Conservation (phyloP, 352 stramenopile species). For the Pythium scleroteichum region DNA sequence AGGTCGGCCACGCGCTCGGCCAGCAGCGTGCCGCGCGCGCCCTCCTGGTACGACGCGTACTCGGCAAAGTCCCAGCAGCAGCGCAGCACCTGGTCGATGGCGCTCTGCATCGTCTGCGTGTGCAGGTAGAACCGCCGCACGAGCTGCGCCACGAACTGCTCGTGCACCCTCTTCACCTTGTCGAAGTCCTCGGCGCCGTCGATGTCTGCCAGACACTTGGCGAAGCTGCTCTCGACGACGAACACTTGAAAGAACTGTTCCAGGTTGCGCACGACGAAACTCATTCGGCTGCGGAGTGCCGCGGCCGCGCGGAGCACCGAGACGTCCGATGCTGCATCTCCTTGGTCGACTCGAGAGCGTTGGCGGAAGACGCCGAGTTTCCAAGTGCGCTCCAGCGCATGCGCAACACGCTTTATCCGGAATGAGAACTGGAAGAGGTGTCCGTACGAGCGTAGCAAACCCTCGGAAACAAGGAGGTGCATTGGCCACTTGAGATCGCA, state of each 20-base stretch:
- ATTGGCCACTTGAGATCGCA: conserved; percentile 66
- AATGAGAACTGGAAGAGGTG: conserved; percentile 83
- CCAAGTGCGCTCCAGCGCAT: conserved; percentile 69
- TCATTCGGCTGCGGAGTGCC: conserved; percentile 65
- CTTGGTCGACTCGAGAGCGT: conserved; percentile 28
- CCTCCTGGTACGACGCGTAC: conserved; percentile 56
- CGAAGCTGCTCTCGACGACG: conserved; percentile 69
- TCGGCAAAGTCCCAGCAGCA: conserved; percentile 79
- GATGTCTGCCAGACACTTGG: conserved; percentile 57
- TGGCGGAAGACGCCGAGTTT: conserved; percentile 39
- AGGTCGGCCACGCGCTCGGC: conserved; percentile 36
- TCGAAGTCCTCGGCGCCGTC: conserved; percentile 61
- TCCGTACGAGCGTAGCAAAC: conserved; percentile 59
- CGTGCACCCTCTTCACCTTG: conserved; percentile 65
- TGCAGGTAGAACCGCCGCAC: conserved; percentile 74
- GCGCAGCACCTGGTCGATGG: conserved; percentile 58
- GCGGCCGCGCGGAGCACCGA: conserved; percentile 22
- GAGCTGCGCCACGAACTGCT: conserved; percentile 65
- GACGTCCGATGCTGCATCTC: background rate
- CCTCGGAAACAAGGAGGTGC: conserved; percentile 59
- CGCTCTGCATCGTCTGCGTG: conserved; percentile 54
- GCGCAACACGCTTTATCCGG: conserved; percentile 66
- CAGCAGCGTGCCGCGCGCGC: conserved; percentile 20
- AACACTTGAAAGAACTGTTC: conserved; percentile 80
- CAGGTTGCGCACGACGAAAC: conserved; percentile 72